These are phyloP conservation scores for Nakazawaea siamensis DNA, from an alignment of 805 yeast genomes.

Conservation along the genomic window DNA sequence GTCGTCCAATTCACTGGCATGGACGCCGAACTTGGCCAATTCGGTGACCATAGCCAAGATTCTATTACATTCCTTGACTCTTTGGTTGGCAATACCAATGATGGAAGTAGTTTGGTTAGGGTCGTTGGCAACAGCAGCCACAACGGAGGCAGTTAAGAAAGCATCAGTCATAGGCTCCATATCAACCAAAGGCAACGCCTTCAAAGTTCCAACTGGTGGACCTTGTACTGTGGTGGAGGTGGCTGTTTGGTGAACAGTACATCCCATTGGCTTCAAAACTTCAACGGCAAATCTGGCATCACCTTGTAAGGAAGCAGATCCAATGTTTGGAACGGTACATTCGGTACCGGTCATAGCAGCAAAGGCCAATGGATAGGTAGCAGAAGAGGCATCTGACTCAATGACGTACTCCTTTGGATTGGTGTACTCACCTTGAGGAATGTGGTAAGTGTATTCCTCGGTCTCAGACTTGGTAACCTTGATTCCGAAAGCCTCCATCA, in stretches of 20 bases:
- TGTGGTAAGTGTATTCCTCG: slow-evolving; percentile 79
- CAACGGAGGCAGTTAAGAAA: slow-evolving; percentile 91
- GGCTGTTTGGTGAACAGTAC: slow-evolving; percentile 73
- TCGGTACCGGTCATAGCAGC: slow-evolving; percentile 95
- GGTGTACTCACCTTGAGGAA: slow-evolving; percentile 73
- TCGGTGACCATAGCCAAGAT: slow-evolving; percentile 91
- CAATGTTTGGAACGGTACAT: slow-evolving; percentile 91
- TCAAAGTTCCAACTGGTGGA: slow-evolving; percentile 62
- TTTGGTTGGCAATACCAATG: slow-evolving; percentile 94
- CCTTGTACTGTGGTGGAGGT: slow-evolving; percentile 90
- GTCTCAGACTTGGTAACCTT: slow-evolving; percentile 59
- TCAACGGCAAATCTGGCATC: slow-evolving; percentile 95
- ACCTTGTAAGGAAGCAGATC: slow-evolving; percentile 87
- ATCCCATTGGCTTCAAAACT: slow-evolving; percentile 93
- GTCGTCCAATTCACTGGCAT: slow-evolving; percentile 78
- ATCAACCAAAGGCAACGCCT: slow-evolving; percentile 69
- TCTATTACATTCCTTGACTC: slow-evolving; percentile 96
- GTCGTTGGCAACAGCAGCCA: slow-evolving; percentile 82
- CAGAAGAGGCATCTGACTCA: slow-evolving; percentile 96
- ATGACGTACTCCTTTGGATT: slow-evolving; percentile 83
- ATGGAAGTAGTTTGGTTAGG: slow-evolving; percentile 60
- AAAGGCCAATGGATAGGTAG: slow-evolving; percentile 94
- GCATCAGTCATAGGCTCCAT: slow-evolving; percentile 99
- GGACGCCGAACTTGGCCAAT: slow-evolving; percentile 84
- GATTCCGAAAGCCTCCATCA: slow-evolving; percentile 91